These are phyloP conservation scores for Aspergillus sp. DNA, from an alignment of 2,329 filamentous ascomycete genomes.

Conservation along the genomic window DNA sequence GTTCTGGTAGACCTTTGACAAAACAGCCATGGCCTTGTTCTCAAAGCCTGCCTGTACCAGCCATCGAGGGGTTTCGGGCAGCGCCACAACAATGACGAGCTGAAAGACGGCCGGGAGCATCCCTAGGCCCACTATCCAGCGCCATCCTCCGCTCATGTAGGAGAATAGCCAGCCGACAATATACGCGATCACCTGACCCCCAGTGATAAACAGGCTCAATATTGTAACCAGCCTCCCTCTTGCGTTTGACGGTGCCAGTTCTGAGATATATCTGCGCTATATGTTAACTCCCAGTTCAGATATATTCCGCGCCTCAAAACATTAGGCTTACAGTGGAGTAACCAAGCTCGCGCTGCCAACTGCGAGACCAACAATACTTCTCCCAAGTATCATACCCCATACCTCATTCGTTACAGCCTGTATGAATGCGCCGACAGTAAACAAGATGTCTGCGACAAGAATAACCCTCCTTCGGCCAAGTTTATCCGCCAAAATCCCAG, in stretches of 20 bases:
- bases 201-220: constrained; percentile 79
- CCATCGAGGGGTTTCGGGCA: constrained; percentile 91
- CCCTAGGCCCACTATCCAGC: constrained; percentile 89
- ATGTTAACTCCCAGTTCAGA: constrained; percentile 6
- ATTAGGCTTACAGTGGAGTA: constrained; percentile 65
- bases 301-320: neutral
- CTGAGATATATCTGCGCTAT: constrained; percentile 71
- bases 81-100: constrained; percentile 66
- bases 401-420: constrained; percentile 48
- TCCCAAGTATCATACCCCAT: constrained; percentile 51
- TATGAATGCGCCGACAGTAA: constrained; percentile 49
- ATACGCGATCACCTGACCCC: constrained; percentile 89
- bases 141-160: constrained; percentile 70
- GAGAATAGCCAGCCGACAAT: constrained; percentile 76
- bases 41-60: constrained; percentile 71
- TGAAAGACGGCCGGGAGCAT: constrained; percentile 77
- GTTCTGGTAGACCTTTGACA: constrained; percentile 66
- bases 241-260: constrained; percentile 76
- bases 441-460: constrained; percentile 51
- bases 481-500: constrained; percentile 57
- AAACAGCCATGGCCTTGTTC: constrained; percentile 65
- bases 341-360: constrained; percentile 69
- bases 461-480: constrained; percentile 54
- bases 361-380: constrained; percentile 53
- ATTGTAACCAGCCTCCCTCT: constrained; percentile 82